Evolutionary conservation across 306 rosid genomes (phyloP).

Genomic region (Castanea mollissima): DNA sequence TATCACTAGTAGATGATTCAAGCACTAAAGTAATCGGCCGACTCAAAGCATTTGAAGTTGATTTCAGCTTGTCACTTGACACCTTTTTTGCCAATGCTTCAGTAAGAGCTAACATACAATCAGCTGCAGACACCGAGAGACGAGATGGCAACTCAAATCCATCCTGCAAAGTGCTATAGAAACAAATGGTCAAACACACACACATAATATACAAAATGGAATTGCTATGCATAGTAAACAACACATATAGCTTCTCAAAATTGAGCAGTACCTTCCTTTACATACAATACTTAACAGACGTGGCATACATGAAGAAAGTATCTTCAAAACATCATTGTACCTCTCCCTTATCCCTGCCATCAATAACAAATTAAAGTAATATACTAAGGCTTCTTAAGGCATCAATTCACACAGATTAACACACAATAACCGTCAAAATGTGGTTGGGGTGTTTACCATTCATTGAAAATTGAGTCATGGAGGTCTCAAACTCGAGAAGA

Average conservation of each 20-base stretch:
- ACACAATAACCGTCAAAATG: not conserved
- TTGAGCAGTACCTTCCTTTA: constrained; percentile 64
- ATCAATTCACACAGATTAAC: not conserved
- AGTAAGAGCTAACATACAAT: constrained; percentile 69
- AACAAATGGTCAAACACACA: constrained; percentile 21
- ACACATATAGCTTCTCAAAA: not conserved
- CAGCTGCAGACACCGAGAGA: constrained; percentile 82
- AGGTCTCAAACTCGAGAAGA: constrained; percentile 51
- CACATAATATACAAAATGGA: not conserved
- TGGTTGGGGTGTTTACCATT: constrained; percentile 36
- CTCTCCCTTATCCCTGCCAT: constrained; percentile 67
- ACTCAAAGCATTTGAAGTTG: constrained; percentile 35
- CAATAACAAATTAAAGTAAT: not conserved
- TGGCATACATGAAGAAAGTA: constrained; percentile 46
- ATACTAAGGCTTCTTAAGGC: not conserved
- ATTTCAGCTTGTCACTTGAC: constrained; percentile 40
- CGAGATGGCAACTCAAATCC: constrained; percentile 94
- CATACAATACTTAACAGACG: constrained; percentile 42
- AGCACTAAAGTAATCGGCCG: constrained; percentile 35
- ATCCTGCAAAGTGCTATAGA: constrained; percentile 66
- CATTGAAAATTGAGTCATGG: constrained; percentile 38
- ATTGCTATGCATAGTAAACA: not conserved
- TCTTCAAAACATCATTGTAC: constrained; percentile 56
- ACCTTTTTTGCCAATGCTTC: constrained; percentile 52
- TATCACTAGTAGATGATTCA: constrained; percentile 24